Percentiles rank a stretch among this genome's conserved stretches.
Evolutionary conservation across 306 rosid genomes (phyloP).

Genomic region (Mucuna pruriens): DNA sequence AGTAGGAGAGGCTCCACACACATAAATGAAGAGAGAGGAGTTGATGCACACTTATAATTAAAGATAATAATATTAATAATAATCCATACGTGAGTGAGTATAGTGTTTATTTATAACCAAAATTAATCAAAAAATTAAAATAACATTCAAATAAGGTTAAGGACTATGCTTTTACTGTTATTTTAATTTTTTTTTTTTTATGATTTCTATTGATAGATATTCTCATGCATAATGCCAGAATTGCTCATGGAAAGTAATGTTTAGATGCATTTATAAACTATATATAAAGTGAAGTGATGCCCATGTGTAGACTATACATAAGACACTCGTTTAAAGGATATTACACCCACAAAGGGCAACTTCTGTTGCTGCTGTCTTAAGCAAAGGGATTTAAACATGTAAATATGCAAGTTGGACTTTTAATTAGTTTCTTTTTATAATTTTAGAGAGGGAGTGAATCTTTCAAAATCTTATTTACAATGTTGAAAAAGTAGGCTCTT

Average conservation of each 20-base stretch:
- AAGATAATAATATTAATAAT: neutral
- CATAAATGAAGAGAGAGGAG: constrained; percentile 3
- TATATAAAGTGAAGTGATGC: constrained; percentile 3
- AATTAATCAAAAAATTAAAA: neutral
- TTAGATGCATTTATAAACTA: neutral
- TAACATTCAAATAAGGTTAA: neutral
- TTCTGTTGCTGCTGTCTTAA: constrained; percentile 40
- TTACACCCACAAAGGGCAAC: neutral
- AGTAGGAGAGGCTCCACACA: constrained; percentile 44
- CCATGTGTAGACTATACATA: constrained; percentile 42
- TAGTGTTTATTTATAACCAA: neutral
- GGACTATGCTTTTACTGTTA: neutral
- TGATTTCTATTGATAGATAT: neutral
- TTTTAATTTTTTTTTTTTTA: neutral
- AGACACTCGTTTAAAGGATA: constrained; percentile 32
- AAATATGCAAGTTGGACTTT: neutral
- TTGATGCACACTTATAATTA: neutral
- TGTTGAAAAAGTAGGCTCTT: constrained; percentile 3
- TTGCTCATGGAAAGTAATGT: neutral
- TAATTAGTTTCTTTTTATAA: neutral
- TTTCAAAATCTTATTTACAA: constrained; percentile 29
- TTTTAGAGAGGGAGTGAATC: constrained; percentile 10
- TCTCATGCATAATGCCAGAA: neutral
- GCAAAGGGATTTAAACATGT: constrained; percentile 35
- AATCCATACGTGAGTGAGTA: neutral